These are phyloP conservation scores for Nephelium lappaceum DNA, from an alignment of 345 rosid species.

Conservation along the genomic window DNA sequence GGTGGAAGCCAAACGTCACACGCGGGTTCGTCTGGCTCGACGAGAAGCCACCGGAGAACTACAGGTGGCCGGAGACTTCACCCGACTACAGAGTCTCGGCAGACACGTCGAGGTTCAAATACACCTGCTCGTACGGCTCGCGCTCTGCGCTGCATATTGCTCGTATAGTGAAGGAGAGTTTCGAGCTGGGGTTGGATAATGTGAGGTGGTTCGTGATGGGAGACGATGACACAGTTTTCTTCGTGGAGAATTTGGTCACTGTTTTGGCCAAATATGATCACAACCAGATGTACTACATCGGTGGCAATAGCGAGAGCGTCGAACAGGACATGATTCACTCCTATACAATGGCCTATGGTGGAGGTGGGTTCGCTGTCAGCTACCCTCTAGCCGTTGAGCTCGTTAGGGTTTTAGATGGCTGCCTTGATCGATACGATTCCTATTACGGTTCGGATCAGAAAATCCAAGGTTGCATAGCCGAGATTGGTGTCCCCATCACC, in stretches of 20 bases:
- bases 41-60: constrained; percentile 44
- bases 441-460: constrained; percentile 91
- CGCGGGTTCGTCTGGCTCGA: constrained; percentile 92
- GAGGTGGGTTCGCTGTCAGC: constrained; percentile 86
- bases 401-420: constrained; percentile 73
- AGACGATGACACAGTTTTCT: constrained; percentile 91
- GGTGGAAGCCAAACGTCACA: constrained; percentile 78
- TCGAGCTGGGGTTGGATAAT: constrained; percentile 61
- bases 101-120: constrained; percentile 66
- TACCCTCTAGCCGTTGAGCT: constrained; percentile 74
- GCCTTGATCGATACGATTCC: constrained; percentile 68
- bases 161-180: constrained; percentile 78
- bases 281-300: constrained; percentile 85
- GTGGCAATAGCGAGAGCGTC: constrained; percentile 82
- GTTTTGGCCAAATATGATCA: constrained; percentile 79
- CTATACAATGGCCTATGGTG: constrained; percentile 84
- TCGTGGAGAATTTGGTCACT: constrained; percentile 64
- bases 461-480: constrained; percentile 75
- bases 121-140: constrained; percentile 69
- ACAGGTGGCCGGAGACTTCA: constrained; percentile 49
- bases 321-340: constrained; percentile 85
- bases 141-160: constrained; percentile 79
- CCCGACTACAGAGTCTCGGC: constrained; percentile 67
- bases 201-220: constrained; percentile 98
- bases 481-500: constrained; percentile 79